phyloP scores from a whole-genome alignment of 2,329 filamentous ascomycete genomes.

The Colletotrichum musae region DNA sequence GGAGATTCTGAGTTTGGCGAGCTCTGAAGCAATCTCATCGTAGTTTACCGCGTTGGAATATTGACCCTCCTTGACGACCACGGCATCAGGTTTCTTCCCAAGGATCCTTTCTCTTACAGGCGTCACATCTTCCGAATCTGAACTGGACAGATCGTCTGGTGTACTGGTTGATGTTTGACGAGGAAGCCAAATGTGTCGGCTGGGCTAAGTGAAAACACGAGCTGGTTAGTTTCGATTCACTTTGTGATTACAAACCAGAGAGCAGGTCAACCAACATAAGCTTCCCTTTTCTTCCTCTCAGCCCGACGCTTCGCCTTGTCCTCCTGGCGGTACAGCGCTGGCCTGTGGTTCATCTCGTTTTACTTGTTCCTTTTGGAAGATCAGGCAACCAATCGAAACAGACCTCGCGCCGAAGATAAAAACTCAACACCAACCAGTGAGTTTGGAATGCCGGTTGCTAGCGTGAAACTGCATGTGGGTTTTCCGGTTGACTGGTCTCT shows the following conservation, averaged over 20 bases:
- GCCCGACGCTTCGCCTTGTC: neutral
- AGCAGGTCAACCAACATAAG: neutral
- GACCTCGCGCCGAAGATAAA: too few relatives aligned
- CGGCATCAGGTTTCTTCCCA: neutral
- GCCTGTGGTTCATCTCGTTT: neutral
- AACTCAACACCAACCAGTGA: too few relatives aligned
- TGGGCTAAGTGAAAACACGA: neutral
- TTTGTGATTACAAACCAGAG: neutral
- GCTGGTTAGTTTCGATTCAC: neutral
- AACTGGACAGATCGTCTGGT: too few relatives aligned
- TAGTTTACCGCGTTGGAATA: neutral
- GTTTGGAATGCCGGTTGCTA: too few relatives aligned
- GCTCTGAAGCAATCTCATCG: neutral
- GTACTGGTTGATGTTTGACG: neutral
- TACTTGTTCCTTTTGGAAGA: neutral
- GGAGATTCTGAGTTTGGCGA: neutral
- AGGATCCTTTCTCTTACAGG: neutral
- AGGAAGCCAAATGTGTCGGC: constrained; percentile 10
- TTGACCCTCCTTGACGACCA: neutral
- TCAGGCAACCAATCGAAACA: too few relatives aligned
- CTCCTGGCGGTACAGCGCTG: too few relatives aligned
- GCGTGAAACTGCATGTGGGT: too few relatives aligned
- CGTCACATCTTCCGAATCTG: neutral
- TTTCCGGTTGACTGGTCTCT: too few relatives aligned
- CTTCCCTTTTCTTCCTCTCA: neutral